phyloP scores from a whole-genome alignment of 2,329 filamentous ascomycete species.

The Paecilomyces formosus region DNA sequence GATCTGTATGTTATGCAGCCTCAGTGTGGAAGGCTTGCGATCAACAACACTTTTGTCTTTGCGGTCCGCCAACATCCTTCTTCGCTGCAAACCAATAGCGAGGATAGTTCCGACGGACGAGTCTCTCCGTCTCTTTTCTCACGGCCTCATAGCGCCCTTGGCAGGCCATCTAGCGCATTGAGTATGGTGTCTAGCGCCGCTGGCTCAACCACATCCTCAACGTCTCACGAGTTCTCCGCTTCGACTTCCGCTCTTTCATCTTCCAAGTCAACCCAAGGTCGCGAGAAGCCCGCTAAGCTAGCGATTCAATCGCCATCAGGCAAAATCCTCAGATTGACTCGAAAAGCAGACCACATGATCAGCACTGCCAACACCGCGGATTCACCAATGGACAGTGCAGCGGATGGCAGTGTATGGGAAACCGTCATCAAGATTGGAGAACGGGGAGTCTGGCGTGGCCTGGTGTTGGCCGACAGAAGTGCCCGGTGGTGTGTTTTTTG shows the following conservation, averaged over 20 bases:
- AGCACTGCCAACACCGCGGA: slow-evolving; percentile 22
- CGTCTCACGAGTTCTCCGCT: slow-evolving; percentile 34
- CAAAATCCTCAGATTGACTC: slow-evolving; percentile 70
- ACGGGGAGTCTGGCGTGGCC: slow-evolving; percentile 53
- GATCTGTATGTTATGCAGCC: slow-evolving; percentile 96
- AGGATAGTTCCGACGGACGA: slow-evolving; percentile 32
- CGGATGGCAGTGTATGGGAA: slow-evolving; percentile 55
- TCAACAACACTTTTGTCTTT: slow-evolving; percentile 98
- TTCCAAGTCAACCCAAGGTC: slow-evolving; percentile 21
- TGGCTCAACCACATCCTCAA: slow-evolving; percentile 43
- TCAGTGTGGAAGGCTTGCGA: slow-evolving; percentile 76
- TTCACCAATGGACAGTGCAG: slow-evolving; percentile 27
- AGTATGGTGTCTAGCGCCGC: slow-evolving; percentile 53
- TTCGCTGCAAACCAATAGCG: slow-evolving; percentile 37
- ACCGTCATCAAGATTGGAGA: slow-evolving; percentile 62
- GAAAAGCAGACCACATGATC: slow-evolving; percentile 41
- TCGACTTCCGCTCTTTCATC: slow-evolving; percentile 49
- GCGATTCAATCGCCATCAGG: slow-evolving; percentile 91
- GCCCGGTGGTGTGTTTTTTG: slow-evolving; percentile 64
- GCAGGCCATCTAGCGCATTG: slow-evolving; percentile 51
- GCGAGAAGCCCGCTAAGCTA: slow-evolving; percentile 81
- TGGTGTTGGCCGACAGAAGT: slow-evolving; percentile 58
- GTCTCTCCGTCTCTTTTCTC: slow-evolving; percentile 43
- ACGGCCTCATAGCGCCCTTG: slow-evolving; percentile 5
- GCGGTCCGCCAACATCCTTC: slow-evolving; percentile 88